Evolutionary conservation across 257 asterid genomes (phyloP).

Genomic region (Mentha longifolia): DNA sequence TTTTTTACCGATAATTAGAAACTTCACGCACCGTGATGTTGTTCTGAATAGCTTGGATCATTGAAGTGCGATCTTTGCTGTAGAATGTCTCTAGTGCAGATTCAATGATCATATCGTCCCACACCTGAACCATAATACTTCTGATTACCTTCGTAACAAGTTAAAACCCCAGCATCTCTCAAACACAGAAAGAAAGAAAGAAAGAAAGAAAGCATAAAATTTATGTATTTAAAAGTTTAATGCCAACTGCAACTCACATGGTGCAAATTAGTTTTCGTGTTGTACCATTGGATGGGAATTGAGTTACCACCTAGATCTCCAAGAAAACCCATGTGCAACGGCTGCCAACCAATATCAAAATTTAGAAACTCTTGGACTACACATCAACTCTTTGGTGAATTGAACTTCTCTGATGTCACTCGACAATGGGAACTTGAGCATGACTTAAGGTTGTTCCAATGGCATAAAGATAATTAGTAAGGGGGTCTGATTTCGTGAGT

Average conservation of each 20-base stretch:
- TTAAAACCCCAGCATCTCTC: background rate
- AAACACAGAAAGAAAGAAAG: no score
- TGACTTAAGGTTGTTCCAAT: background rate
- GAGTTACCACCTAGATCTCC: conserved; percentile 97
- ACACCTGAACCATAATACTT: conserved; percentile 60
- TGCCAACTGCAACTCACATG: conserved; percentile 63
- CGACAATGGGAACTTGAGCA: no score
- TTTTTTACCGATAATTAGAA: conserved; percentile 17
- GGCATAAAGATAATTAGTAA: background rate
- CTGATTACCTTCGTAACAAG: conserved; percentile 1
- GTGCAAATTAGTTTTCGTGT: conserved; percentile 89
- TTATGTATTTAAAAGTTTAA: conserved; percentile 15
- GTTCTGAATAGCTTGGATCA: conserved; percentile 78
- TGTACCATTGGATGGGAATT: conserved; percentile 76
- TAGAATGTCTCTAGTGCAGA: conserved; percentile 83
- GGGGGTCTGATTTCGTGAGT: background rate
- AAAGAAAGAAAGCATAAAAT: background rate
- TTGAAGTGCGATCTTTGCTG: conserved; percentile 51
- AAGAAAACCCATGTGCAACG: conserved; percentile 82
- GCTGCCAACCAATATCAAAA: conserved; percentile 61
- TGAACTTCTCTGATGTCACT: conserved; percentile 14
- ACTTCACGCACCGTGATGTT: conserved; percentile 69
- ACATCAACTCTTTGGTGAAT: conserved; percentile 26
- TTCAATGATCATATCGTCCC: conserved; percentile 91
- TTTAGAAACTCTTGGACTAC: conserved; percentile 31